These are phyloP conservation scores for Plenodomus lindquistii DNA, from an alignment of 2,329 filamentous ascomycete genomes.

Conservation along the genomic window DNA sequence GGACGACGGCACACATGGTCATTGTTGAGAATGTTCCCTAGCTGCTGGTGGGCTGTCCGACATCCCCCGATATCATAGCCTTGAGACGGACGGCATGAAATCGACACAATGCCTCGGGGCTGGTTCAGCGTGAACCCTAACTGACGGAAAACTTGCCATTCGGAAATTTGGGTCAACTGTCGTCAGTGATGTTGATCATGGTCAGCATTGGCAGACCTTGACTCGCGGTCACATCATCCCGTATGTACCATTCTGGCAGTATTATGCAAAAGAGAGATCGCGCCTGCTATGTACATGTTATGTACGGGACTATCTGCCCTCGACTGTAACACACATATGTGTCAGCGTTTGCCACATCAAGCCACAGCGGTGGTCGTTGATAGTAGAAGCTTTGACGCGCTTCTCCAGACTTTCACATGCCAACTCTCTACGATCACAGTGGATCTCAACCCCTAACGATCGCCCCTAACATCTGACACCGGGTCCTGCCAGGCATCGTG, in stretches of 20 bases:
- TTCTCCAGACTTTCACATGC: conserved; percentile 31
- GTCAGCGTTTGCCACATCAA: not conserved
- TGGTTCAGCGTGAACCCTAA: too few relatives aligned
- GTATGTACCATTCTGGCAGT: not conserved
- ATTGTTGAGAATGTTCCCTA: not conserved
- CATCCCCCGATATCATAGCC: not conserved
- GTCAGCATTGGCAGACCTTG: not conserved
- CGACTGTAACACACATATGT: not conserved
- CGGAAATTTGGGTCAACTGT: not conserved
- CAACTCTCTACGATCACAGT: conserved; percentile 12
- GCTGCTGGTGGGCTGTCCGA: not conserved
- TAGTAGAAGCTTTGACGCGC: not conserved
- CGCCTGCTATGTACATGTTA: too few relatives aligned
- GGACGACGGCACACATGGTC: too few relatives aligned
- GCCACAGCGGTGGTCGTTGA: conserved; percentile 6
- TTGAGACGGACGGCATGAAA: not conserved
- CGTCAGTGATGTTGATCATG: not conserved
- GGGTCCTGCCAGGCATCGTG: not conserved
- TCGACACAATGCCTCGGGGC: not conserved
- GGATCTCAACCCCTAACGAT: conserved; percentile 14
- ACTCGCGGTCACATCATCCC: not conserved
- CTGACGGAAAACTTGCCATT: not conserved
- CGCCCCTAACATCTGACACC: conserved; percentile 19
- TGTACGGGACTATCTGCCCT: not conserved
- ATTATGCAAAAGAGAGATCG: not conserved